phyloP scores from a whole-genome alignment of 306 rosid genomes.

The Senna siamea region DNA sequence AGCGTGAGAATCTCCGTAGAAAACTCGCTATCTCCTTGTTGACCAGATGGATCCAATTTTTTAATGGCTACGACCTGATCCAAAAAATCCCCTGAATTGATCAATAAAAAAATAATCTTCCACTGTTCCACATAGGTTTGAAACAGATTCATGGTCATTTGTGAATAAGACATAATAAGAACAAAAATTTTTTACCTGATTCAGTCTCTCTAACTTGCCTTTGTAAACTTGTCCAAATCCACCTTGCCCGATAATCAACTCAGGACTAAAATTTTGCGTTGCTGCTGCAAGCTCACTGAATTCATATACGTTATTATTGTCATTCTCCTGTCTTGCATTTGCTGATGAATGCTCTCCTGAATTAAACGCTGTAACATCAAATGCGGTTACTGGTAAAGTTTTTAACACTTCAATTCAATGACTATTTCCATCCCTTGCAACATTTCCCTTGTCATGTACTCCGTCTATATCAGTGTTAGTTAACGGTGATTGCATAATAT shows the following conservation, averaged over 20 bases:
- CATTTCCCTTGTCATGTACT: too few relatives aligned
- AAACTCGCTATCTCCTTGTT: slow-evolving; percentile 74
- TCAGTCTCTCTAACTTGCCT: slow-evolving; percentile 43
- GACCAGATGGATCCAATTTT: slow-evolving; percentile 59
- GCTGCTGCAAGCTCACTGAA: slow-evolving; percentile 69
- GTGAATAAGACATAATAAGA: slow-evolving; percentile 12
- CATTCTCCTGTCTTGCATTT: slow-evolving; percentile 30
- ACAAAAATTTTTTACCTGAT: slow-evolving; percentile 50
- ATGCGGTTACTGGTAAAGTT: background rate
- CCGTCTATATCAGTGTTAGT: too few relatives aligned
- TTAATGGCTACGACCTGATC: slow-evolving; percentile 70
- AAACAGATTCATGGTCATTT: background rate
- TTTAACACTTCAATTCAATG: too few relatives aligned
- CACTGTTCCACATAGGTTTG: too few relatives aligned
- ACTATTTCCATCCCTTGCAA: too few relatives aligned
- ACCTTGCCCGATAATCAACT: slow-evolving; percentile 64
- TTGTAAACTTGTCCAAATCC: slow-evolving; percentile 82
- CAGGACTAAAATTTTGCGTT: slow-evolving; percentile 62
- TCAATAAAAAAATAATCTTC: slow-evolving; percentile 22
- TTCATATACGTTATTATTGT: slow-evolving; percentile 50
- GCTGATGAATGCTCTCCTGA: slow-evolving; percentile 31
- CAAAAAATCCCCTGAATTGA: background rate
- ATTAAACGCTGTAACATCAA: slow-evolving; percentile 35
- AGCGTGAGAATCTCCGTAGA: slow-evolving; percentile 74
- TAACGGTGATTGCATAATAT: too few relatives aligned